Base-by-base conservation (phyloP, 371 early-diverging fungal species). In the Mortierella sp. region DNA sequence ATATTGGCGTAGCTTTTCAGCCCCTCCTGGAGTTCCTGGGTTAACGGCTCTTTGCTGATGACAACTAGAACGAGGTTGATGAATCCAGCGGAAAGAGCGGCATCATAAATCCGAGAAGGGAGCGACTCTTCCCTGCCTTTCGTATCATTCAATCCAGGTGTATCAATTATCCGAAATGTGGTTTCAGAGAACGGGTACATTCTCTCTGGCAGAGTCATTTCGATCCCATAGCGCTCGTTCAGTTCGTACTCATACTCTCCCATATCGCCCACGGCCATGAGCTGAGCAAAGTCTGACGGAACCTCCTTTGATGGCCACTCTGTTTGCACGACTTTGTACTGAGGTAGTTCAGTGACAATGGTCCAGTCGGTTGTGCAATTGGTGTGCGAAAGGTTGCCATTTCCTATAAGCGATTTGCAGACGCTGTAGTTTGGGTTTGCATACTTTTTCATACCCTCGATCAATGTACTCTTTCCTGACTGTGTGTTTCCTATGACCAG, bases 401-500 rank as follows among this genome's bases (percentile, higher is more conserved):
- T 50, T 11, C 75, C 75, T 11, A 63, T 48, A 16, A 47, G 2
- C 0, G 5, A 21, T 38, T 38, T 44, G 19, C 63, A n/a, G 63
- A 63, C 48, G 63, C 14, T 28, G 28, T 57, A n/a, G 16, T 21
- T 21, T 3, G 75, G 75, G 48, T 58, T 10, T n/a, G 75, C 75
- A 19, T 75, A 75, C 31, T 63, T 60, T 21, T 31, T 58, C 48
- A 75, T 60, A 31, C 14, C 55, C 31, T 75, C 47, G 34, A 63
- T 63, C 10, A 75, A 60, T 5, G 75, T 75, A 21, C 58, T 57
- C 63, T 75, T 75, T 44, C 75, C 75, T 19, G 65, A 60, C 63
- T 75, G 75, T 7, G 75, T 63, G 28, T 75, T 63, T 24, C 75
- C 75, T 28, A 74, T 45, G 1, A 74, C 48, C 10, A 74, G 28